phyloP scores from a whole-genome alignment of 495 filamentous ascomycete genomes.

The Trichoderma erinaceum region DNA sequence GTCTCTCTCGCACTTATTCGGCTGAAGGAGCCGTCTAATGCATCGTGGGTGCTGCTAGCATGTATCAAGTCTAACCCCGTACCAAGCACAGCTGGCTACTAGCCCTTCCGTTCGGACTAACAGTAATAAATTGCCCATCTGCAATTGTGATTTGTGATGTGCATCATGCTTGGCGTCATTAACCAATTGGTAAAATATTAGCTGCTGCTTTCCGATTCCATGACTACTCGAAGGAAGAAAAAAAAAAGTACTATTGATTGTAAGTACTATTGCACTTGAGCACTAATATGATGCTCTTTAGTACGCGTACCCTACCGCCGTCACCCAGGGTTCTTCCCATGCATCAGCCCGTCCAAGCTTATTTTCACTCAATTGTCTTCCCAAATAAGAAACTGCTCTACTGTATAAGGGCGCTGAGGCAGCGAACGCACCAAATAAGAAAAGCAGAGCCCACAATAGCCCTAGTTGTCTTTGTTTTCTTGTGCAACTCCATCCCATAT shows the following conservation, averaged over 20 bases:
- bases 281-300: background rate
- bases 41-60: background rate
- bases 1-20: background rate
- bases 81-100: background rate
- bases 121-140: background rate
- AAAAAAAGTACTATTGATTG: background rate
- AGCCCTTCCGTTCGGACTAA: background rate
- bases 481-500: no score
- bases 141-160: background rate
- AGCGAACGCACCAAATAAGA: no score
- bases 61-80: background rate
- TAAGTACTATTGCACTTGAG: background rate
- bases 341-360: conserved; percentile 8
- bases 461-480: no score
- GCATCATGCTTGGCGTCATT: background rate
- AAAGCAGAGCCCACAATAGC: no score
- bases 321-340: background rate
- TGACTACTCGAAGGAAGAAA: background rate
- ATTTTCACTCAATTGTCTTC: background rate
- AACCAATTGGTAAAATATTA: background rate
- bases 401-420: background rate
- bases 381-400: background rate
- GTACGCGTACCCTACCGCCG: background rate
- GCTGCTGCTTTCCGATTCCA: no score
- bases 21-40: background rate